A percentile compares a stretch with the other conserved stretches of the same genome.
phyloP scores from a whole-genome alignment of 2,329 filamentous ascomycete species.

The Xylaria sp. region DNA sequence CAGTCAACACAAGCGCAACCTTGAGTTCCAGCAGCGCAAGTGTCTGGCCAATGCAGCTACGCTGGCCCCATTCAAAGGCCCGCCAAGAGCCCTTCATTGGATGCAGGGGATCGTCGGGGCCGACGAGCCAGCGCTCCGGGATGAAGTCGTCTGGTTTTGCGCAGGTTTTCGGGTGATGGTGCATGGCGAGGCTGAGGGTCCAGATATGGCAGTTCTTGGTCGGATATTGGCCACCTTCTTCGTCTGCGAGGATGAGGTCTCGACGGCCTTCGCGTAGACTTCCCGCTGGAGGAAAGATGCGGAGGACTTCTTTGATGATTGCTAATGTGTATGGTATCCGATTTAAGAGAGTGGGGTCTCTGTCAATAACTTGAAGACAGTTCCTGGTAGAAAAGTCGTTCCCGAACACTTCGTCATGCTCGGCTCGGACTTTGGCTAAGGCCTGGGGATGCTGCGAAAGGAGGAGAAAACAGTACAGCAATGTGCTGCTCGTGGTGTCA shows the following conservation, averaged over 20 bases:
- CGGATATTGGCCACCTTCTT: conserved; percentile 52
- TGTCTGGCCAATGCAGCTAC: conserved; percentile 49
- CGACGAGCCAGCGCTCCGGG: conserved; percentile 53
- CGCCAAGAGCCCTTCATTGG: conserved; percentile 43
- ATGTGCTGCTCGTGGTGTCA: conserved; percentile 70
- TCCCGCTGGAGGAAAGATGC: conserved; percentile 58
- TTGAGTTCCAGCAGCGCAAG: conserved; percentile 47
- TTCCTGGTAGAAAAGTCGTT: conserved; percentile 11
- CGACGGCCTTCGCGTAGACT: conserved; percentile 51
- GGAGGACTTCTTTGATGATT: conserved; percentile 53
- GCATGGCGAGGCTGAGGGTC: conserved; percentile 46
- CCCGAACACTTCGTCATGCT: conserved; percentile 45
- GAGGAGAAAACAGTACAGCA: conserved; percentile 61
- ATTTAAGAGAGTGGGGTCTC: conserved; percentile 46
- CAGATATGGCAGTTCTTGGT: conserved; percentile 41
- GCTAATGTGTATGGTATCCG: conserved; percentile 51
- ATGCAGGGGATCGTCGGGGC: conserved; percentile 38
- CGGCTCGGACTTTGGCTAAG: conserved; percentile 41
- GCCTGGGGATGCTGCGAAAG: conserved; percentile 42
- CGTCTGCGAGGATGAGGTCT: conserved; percentile 52
- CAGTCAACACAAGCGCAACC: conserved; percentile 41
- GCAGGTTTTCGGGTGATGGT: conserved; percentile 52
- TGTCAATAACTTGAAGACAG: conserved; percentile 47
- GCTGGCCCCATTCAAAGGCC: conserved; percentile 47
- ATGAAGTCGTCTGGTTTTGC: conserved; percentile 50